Evolutionary conservation across 78 protist genomes (phyloP).

Genomic region (Emiliania huxleyi): DNA sequence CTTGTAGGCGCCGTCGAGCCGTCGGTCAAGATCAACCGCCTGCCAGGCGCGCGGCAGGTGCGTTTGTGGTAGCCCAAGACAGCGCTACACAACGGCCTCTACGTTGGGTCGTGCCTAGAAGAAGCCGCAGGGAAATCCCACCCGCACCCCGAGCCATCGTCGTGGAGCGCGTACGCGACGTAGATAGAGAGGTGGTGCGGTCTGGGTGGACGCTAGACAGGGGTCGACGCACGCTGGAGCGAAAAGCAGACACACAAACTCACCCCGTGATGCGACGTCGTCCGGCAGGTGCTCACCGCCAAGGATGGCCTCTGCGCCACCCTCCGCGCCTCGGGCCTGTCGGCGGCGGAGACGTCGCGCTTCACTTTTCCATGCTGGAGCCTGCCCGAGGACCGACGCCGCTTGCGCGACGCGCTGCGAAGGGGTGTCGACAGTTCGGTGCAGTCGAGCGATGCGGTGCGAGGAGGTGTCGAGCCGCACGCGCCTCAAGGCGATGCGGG

Average conservation of each 20-base stretch:
- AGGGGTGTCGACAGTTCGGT: too few species aligned
- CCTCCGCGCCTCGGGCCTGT: neutral
- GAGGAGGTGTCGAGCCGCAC: neutral
- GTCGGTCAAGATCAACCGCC: too few species aligned
- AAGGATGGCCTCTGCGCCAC: neutral
- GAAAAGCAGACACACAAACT: neutral
- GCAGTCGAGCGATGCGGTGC: too few species aligned
- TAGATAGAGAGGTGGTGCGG: neutral
- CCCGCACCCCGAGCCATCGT: neutral
- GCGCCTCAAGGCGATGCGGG: too few species aligned
- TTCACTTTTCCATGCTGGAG: conserved; percentile 1
- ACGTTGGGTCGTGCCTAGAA: too few species aligned
- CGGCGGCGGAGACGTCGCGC: neutral
- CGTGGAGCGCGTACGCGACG: too few species aligned
- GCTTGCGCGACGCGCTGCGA: neutral
- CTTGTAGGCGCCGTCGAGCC: too few species aligned
- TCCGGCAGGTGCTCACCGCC: neutral
- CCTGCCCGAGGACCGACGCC: neutral
- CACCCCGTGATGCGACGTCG: neutral
- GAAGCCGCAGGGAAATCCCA: neutral
- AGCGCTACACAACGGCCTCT: too few species aligned
- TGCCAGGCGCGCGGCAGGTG: too few species aligned
- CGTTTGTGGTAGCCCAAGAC: too few species aligned
- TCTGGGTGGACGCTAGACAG: too few species aligned
- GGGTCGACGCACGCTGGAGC: too few species aligned